These are phyloP conservation scores for Pleurotus giganteus DNA, from an alignment of 768 basidiomycete species.

Conservation along the genomic window DNA sequence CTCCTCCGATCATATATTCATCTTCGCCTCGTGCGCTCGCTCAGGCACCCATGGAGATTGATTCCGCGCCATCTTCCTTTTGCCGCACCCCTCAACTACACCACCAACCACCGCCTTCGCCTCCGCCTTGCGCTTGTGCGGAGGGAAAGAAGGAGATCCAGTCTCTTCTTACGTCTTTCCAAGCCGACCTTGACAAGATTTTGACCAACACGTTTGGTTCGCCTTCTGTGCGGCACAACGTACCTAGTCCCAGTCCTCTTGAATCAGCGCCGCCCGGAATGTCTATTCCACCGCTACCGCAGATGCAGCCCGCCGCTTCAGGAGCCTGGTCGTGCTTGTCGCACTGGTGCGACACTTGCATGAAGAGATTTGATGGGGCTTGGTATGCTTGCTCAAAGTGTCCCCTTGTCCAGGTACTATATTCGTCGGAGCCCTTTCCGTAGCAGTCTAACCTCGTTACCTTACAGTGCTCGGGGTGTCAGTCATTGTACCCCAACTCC, in stretches of 20 bases:
- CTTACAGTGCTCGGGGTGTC: conserved; percentile 33
- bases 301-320: neutral
- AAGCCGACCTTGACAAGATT: conserved; percentile 48
- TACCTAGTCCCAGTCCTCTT: conserved; percentile 7
- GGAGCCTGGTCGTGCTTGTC: conserved; percentile 20
- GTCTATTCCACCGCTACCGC: conserved; percentile 11
- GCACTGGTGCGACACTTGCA: conserved; percentile 33
- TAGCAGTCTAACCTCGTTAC: conserved; percentile 11
- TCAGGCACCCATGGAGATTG: conserved; percentile 22
- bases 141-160: conserved; percentile 50
- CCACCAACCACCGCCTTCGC: conserved; percentile 3
- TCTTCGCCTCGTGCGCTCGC: conserved; percentile 22
- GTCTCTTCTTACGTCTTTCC: conserved; percentile 46
- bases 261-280: conserved; percentile 11
- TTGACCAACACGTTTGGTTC: conserved; percentile 36
- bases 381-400: conserved; percentile 38
- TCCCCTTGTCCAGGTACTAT: conserved; percentile 33
- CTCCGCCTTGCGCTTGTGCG: conserved; percentile 42
- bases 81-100: neutral
- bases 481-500: conserved; percentile 8
- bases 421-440: neutral
- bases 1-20: conserved; percentile 33
- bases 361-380: conserved; percentile 24
- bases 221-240: conserved; percentile 10
- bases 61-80: conserved; percentile 13